phyloP scores from a whole-genome alignment of 169 alveolate genomes.

The Eimeria maxima region DNA sequence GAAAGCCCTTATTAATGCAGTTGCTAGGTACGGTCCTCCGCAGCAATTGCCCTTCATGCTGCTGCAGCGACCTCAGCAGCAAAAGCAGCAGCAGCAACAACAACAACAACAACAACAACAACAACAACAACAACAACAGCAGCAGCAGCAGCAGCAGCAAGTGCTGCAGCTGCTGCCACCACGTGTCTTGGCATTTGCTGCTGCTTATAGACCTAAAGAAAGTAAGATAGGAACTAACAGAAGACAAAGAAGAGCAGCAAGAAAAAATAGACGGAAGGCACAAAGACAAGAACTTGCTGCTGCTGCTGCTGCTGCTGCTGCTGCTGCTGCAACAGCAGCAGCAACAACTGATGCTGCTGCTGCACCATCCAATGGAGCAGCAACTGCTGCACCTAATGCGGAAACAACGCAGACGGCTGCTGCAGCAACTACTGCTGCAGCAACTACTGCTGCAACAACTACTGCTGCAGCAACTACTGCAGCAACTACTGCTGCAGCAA shows the following conservation, averaged over 20 bases:
- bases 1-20: background rate
- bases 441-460: too few relatives aligned
- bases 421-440: too few relatives aligned
- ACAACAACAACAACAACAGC: too few relatives aligned
- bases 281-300: background rate
- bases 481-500: too few relatives aligned
- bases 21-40: background rate
- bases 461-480: too few relatives aligned
- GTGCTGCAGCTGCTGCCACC: conserved; percentile 11
- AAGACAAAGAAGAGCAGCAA: conserved; percentile 24
- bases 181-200: conserved; percentile 45
- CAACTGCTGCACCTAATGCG: background rate
- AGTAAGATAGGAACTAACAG: conserved; percentile 11
- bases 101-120: background rate
- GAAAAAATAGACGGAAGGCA: background rate
- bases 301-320: conserved; percentile 14
- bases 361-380: background rate
- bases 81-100: conserved; percentile 9
- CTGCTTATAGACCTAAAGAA: conserved; percentile 13
- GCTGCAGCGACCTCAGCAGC: background rate
- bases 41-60: conserved; percentile 20
- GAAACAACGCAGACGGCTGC: too few relatives aligned
- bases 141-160: conserved; percentile 49
- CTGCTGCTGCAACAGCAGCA: background rate
- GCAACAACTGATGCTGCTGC: background rate